These are phyloP conservation scores for Chytriomyces confervae DNA, from an alignment of 192 early-diverging fungal species.

Conservation along the genomic window DNA sequence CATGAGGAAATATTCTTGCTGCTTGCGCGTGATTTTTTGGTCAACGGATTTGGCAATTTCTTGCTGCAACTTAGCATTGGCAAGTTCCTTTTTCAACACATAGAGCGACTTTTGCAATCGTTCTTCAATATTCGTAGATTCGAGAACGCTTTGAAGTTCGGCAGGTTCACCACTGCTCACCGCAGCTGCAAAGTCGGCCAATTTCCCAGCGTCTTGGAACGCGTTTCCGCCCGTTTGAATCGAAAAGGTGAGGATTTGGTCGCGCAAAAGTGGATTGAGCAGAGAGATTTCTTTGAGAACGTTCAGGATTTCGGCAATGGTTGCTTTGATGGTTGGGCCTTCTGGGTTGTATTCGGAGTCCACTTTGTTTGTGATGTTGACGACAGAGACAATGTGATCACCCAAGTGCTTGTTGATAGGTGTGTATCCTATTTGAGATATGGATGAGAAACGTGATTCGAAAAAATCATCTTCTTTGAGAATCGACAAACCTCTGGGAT, in stretches of 20 bases:
- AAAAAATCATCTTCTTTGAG: background rate
- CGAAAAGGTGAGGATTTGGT: conserved; percentile 97
- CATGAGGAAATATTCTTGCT: conserved; percentile 99
- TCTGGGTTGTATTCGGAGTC: conserved; percentile 87
- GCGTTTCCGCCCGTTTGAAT: conserved; percentile 96
- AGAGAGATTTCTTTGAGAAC: conserved; percentile 96
- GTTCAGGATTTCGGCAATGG: conserved; percentile 92
- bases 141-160: conserved; percentile 92
- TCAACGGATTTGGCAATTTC: conserved; percentile 99
- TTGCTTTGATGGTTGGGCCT: conserved; percentile 86
- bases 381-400: conserved; percentile 81
- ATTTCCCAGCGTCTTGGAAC: conserved; percentile 90
- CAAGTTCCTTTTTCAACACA: conserved; percentile 96
- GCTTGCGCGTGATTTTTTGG: conserved; percentile 93
- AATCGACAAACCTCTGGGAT: background rate
- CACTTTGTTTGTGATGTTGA: conserved; percentile 85
- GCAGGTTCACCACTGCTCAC: conserved; percentile 90
- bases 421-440: conserved; percentile 24
- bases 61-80: conserved; percentile 96
- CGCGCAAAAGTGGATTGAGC: conserved; percentile 93
- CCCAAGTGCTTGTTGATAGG: conserved; percentile 50
- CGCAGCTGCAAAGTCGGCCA: conserved; percentile 98
- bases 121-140: conserved; percentile 88
- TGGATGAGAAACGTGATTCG: conserved; percentile 40
- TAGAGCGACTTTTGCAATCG: conserved; percentile 89